These are phyloP conservation scores for Paraphaeosphaeria sporulosa DNA, from an alignment of 2,329 filamentous ascomycete species.

Conservation along the genomic window DNA sequence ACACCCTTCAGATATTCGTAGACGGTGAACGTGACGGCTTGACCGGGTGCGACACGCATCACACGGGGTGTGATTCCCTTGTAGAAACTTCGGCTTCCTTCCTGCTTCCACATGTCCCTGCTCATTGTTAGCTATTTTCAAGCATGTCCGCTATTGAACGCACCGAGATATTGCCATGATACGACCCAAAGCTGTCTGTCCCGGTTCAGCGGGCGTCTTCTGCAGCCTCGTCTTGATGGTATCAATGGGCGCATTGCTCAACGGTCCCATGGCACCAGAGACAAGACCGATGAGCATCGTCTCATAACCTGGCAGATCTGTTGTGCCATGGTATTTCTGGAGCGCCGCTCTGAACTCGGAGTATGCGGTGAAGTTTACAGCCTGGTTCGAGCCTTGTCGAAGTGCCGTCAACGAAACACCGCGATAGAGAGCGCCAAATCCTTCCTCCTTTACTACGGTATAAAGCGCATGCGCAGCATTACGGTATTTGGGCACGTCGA, in stretches of 20 bases:
- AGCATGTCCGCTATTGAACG: slow-evolving; percentile 53
- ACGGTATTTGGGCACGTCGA: slow-evolving; percentile 96
- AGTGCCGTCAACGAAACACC: slow-evolving; percentile 93
- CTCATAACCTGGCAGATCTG: slow-evolving; percentile 82
- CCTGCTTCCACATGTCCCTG: slow-evolving; percentile 72
- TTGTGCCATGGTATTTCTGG: slow-evolving; percentile 75
- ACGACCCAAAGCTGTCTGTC: slow-evolving; percentile 79
- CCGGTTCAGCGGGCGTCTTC: slow-evolving; percentile 82
- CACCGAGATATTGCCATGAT: slow-evolving; percentile 76
- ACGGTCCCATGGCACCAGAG: slow-evolving; percentile 90
- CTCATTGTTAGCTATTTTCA: slow-evolving; percentile 17
- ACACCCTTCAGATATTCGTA: slow-evolving; percentile 61
- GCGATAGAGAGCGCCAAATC: slow-evolving; percentile 84
- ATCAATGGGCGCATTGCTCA: slow-evolving; percentile 97
- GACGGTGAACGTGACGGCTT: slow-evolving; percentile 76
- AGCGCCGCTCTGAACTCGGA: slow-evolving; percentile 87
- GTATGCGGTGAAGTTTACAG: slow-evolving; percentile 95
- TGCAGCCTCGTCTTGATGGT: slow-evolving; percentile 98
- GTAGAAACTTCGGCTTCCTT: slow-evolving; percentile 94
- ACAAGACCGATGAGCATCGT: slow-evolving; percentile 91
- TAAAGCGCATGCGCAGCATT: slow-evolving; percentile 85
- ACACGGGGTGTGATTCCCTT: slow-evolving; percentile 98
- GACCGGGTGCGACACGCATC: slow-evolving; percentile 95
- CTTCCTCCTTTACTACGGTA: slow-evolving; percentile 92
- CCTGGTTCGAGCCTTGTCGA: slow-evolving; percentile 95